Percentiles rank a stretch among this genome's conserved stretches.
Evolutionary conservation across 1,139 yeast genomes (phyloP).

Genomic region (Nakaseomyces sp.): DNA sequence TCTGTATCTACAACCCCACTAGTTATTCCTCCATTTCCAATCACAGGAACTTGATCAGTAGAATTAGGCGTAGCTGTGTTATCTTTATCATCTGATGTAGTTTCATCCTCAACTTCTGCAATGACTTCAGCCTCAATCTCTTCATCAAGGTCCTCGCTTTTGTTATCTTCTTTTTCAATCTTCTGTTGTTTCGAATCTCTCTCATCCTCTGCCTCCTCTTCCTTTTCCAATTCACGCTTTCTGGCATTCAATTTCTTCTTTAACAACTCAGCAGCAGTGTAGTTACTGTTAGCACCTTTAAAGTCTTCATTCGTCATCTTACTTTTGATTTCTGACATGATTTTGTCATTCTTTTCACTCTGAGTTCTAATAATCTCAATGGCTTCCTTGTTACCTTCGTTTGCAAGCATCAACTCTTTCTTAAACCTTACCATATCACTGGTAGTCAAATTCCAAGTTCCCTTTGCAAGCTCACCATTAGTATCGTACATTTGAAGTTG

Average conservation of each 20-base stretch:
- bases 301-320: slow-evolving; percentile 30
- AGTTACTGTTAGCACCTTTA: slow-evolving; percentile 32
- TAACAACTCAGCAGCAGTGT: slow-evolving; percentile 38
- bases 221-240: slow-evolving; percentile 18
- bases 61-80: slow-evolving; percentile 7
- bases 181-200: slow-evolving; percentile 10
- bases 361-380: slow-evolving; percentile 51
- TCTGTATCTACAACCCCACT: slow-evolving; percentile 35
- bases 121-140: slow-evolving; percentile 23
- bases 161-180: slow-evolving; percentile 14
- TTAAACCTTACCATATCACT: slow-evolving; percentile 64
- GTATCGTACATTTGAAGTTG: slow-evolving; percentile 72
- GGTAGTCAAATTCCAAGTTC: slow-evolving; percentile 66
- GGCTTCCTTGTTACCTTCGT: slow-evolving; percentile 63
- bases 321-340: slow-evolving; percentile 21
- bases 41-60: slow-evolving; percentile 20
- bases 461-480: slow-evolving; percentile 45
- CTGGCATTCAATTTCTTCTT: slow-evolving; percentile 32
- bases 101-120: slow-evolving; percentile 22
- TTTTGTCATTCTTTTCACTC: slow-evolving; percentile 25
- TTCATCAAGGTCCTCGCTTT: slow-evolving; percentile 13
- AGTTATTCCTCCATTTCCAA: slow-evolving; percentile 24
- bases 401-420: slow-evolving; percentile 62
- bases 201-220: slow-evolving; percentile 15
- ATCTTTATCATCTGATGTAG: slow-evolving; percentile 20